Percentiles rank a stretch among this genome's conserved stretches.
Evolutionary conservation across 2,329 filamentous ascomycete genomes (phyloP).

Genomic region (Corynespora cassiicola): DNA sequence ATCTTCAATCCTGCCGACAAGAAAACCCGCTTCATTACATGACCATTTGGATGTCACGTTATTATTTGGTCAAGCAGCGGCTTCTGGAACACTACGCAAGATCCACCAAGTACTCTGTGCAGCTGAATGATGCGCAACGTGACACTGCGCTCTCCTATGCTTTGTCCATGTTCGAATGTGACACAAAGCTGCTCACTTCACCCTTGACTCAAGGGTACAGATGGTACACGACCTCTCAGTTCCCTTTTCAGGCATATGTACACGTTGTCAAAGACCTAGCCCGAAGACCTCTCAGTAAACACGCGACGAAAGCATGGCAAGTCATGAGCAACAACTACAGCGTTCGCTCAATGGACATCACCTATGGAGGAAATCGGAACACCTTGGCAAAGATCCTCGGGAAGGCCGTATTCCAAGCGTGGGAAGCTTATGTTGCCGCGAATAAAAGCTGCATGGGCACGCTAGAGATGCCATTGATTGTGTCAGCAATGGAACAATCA

Average conservation of each 20-base stretch:
- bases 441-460: no score
- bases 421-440: no score
- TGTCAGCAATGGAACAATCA: no score
- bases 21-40: constrained; percentile 52
- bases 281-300: constrained; percentile 39
- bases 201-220: constrained; percentile 48
- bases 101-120: constrained; percentile 12
- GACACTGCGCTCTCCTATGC: constrained; percentile 39
- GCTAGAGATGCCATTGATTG: no score
- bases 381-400: no score
- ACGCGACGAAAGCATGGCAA: constrained; percentile 51
- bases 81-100: constrained; percentile 58
- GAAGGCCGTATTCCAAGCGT: no score
- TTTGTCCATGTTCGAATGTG: constrained; percentile 52
- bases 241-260: constrained; percentile 59
- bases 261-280: constrained; percentile 53
- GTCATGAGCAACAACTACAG: constrained; percentile 55
- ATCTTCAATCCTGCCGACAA: constrained; percentile 38
- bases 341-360: constrained; percentile 34
- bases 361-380: no score
- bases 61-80: constrained; percentile 55
- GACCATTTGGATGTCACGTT: constrained; percentile 54
- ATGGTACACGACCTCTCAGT: constrained; percentile 54
- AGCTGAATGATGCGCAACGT: constrained; percentile 27
- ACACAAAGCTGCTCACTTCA: constrained; percentile 54